phyloP scores from a whole-genome alignment of 768 basidiomycete genomes.

The Phaeotremella skinneri region DNA sequence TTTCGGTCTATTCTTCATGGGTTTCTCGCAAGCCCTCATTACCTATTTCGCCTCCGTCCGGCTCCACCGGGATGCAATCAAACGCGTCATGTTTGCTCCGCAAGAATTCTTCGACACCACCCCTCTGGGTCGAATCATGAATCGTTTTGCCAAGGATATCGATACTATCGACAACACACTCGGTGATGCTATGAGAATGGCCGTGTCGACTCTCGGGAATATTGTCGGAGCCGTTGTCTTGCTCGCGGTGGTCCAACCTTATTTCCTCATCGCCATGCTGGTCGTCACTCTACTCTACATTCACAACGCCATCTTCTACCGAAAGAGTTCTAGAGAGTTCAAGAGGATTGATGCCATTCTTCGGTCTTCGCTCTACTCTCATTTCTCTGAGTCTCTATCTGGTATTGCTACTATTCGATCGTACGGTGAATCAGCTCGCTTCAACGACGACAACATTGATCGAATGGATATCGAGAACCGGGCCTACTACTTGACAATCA shows the following conservation, averaged over 20 bases:
- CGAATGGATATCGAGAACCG: slow-evolving; percentile 76
- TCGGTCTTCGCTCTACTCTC: slow-evolving; percentile 80
- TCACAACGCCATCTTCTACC: slow-evolving; percentile 76
- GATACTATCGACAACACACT: slow-evolving; percentile 51
- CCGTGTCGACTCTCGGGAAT: slow-evolving; percentile 62
- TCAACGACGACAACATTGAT: slow-evolving; percentile 70
- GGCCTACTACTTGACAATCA: slow-evolving; percentile 81
- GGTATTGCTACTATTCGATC: slow-evolving; percentile 85
- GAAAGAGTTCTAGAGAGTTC: slow-evolving; percentile 78
- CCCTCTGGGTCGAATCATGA: slow-evolving; percentile 52
- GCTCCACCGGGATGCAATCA: slow-evolving; percentile 56
- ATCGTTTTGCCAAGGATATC: slow-evolving; percentile 50
- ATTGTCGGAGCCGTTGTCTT: slow-evolving; percentile 76
- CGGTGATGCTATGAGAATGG: slow-evolving; percentile 48
- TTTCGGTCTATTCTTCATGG: slow-evolving; percentile 66
- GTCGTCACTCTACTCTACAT: slow-evolving; percentile 63
- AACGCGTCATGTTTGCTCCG: slow-evolving; percentile 65
- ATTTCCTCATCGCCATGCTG: slow-evolving; percentile 75
- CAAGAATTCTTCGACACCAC: slow-evolving; percentile 83
- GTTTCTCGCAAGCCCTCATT: slow-evolving; percentile 60
- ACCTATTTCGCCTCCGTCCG: slow-evolving; percentile 73
- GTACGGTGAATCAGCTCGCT: slow-evolving; percentile 75
- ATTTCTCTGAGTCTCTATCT: slow-evolving; percentile 85
- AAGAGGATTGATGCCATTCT: slow-evolving; percentile 76
- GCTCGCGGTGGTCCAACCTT: slow-evolving; percentile 66